Conservation (phyloP, 495 filamentous ascomycete species). For the Hypoxylon lienhwacheense region DNA sequence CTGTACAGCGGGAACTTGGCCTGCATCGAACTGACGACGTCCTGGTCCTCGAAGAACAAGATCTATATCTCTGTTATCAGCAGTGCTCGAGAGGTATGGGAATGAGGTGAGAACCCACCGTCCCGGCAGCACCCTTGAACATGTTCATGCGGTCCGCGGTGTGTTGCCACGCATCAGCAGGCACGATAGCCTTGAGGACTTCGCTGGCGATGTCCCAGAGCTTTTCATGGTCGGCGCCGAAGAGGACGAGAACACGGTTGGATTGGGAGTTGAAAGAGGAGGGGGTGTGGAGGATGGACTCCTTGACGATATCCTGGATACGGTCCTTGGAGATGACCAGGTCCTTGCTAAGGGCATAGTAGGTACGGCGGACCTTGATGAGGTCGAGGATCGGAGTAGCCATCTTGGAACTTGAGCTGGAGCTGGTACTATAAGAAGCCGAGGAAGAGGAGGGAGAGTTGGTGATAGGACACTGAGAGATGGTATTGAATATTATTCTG, state of each 20-base stretch:
- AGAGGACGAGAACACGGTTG: slow-evolving; percentile 62
- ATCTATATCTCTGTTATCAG: slow-evolving; percentile 41
- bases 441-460: slow-evolving; percentile 7
- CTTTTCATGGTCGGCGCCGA: slow-evolving; percentile 65
- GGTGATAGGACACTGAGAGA: slow-evolving; percentile 9
- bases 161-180: slow-evolving; percentile 53
- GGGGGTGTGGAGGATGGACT: slow-evolving; percentile 58
- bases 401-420: slow-evolving; percentile 30
- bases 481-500: slow-evolving; percentile 30
- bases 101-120: slow-evolving; percentile 42
- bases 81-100: background rate
- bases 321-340: slow-evolving; percentile 53
- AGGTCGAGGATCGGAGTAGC: slow-evolving; percentile 46
- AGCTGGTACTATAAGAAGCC: slow-evolving; percentile 17
- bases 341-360: slow-evolving; percentile 62
- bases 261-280: slow-evolving; percentile 68
- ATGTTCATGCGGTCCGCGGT: slow-evolving; percentile 53
- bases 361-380: slow-evolving; percentile 58
- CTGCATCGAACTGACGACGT: slow-evolving; percentile 54
- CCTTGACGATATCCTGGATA: slow-evolving; percentile 59
- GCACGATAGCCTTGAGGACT: slow-evolving; percentile 59
- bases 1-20: slow-evolving; percentile 58
- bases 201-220: slow-evolving; percentile 62
- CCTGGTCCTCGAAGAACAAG: slow-evolving; percentile 66
- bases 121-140: slow-evolving; percentile 61